Percentiles rank a stretch among this genome's conserved stretches.
Conservation (phyloP, 495 filamentous ascomycete genomes). For the Lepidopterella palustris region DNA sequence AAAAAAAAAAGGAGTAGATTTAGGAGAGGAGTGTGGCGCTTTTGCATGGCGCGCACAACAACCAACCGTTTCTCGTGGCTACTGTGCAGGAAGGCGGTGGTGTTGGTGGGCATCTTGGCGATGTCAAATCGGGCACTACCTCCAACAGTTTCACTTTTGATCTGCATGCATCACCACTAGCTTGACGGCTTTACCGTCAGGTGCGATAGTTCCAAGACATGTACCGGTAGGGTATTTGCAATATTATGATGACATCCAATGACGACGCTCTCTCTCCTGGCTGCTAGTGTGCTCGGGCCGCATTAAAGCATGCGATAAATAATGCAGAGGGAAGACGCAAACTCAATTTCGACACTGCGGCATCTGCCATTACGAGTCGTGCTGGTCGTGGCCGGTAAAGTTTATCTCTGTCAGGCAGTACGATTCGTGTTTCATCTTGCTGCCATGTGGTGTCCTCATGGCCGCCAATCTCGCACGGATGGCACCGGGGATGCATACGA, state of each 20-base stretch:
- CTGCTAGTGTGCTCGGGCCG: not conserved
- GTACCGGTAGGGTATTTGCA: no score
- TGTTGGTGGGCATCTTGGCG: not conserved
- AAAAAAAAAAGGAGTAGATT: constrained; percentile 42
- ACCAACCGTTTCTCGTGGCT: not conserved
- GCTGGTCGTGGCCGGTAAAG: no score
- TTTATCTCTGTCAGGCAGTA: no score
- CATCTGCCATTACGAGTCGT: not conserved
- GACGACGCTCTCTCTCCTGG: not conserved
- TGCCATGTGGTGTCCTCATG: constrained; percentile 2
- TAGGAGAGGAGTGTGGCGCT: not conserved
- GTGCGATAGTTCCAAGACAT: not conserved
- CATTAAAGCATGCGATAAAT: not conserved
- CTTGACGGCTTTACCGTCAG: not conserved
- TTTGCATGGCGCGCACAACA: not conserved
- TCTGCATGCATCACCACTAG: not conserved
- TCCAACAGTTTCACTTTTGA: not conserved
- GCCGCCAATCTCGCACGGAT: not conserved
- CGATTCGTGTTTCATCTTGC: not conserved
- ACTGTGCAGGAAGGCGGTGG: not conserved
- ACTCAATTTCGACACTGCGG: not conserved
- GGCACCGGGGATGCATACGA: not conserved
- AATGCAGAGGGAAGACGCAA: no score
- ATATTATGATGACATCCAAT: not conserved
- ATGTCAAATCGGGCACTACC: not conserved